A percentile compares a stretch with the other conserved stretches of the same genome.
Evolutionary conservation across 176 grass and related monocot genomes (phyloP).

Genomic region (Oryza longistaminata): DNA sequence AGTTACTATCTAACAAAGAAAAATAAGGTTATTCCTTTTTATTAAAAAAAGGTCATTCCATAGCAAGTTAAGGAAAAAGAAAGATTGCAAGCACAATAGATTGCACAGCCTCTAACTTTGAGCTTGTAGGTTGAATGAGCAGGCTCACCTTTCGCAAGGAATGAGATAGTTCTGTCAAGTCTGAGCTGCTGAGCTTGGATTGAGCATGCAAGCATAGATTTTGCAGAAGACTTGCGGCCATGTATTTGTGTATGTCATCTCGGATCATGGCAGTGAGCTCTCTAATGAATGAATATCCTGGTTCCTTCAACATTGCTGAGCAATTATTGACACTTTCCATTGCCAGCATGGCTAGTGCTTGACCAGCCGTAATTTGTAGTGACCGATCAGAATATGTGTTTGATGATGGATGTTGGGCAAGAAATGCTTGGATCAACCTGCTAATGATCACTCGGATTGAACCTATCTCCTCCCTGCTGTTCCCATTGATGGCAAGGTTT

Average conservation of each 20-base stretch:
- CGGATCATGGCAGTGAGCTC: neutral
- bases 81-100: neutral
- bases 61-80: neutral
- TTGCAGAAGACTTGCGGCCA: slow-evolving; percentile 29
- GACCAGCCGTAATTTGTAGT: neutral
- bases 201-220: slow-evolving; percentile 9
- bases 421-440: slow-evolving; percentile 26
- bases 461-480: neutral
- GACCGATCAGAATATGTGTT: neutral
- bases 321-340: slow-evolving; percentile 24
- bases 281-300: neutral
- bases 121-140: neutral
- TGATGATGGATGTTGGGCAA: neutral
- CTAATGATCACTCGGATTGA: neutral
- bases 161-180: slow-evolving; percentile 9
- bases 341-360: slow-evolving; percentile 25
- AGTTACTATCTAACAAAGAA: neutral
- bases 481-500: slow-evolving; percentile 8
- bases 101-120: neutral
- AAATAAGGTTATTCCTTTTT: neutral
- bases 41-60: neutral
- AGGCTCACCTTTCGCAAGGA: neutral
- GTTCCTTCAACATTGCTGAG: slow-evolving; percentile 8
- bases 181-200: neutral
- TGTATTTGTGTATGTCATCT: neutral